A percentile compares a stretch with the other conserved stretches of the same genome.
These are phyloP conservation scores for Paramarasmius palmivorus DNA, from an alignment of 1,284 basidiomycete species.

Conservation along the genomic window DNA sequence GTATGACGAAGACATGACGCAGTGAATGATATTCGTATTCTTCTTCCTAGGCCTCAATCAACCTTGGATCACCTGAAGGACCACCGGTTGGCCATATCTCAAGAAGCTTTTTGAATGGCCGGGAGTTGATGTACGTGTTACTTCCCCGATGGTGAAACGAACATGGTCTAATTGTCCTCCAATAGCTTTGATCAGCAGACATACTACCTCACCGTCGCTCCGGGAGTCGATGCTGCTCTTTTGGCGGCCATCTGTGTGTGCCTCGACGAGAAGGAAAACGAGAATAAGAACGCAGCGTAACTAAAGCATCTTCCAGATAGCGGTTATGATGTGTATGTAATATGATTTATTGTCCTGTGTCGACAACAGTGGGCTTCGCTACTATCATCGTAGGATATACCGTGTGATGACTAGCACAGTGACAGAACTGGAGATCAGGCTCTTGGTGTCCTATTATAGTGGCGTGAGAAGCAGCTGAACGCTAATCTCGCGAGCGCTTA, in stretches of 20 bases:
- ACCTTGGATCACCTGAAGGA: conserved; percentile 7
- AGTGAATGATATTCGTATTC: background rate
- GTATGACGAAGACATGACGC: background rate
- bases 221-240: conserved; percentile 10
- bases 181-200: conserved; percentile 11
- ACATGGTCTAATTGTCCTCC: background rate
- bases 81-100: conserved; percentile 11
- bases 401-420: too few species aligned
- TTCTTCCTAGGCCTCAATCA: conserved; percentile 7
- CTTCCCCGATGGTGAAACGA: too few species aligned
- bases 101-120: conserved; percentile 13
- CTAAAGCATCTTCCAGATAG: too few species aligned
- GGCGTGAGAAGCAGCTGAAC: too few species aligned
- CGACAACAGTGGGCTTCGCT: too few species aligned
- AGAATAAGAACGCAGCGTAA: conserved; percentile 4
- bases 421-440: too few species aligned
- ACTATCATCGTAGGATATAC: too few species aligned
- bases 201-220: conserved; percentile 12
- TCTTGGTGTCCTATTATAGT: too few species aligned
- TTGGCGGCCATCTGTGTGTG: conserved; percentile 15
- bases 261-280: conserved; percentile 17
- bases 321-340: too few species aligned
- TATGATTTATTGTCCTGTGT: too few species aligned
- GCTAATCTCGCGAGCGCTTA: too few species aligned
- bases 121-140: conserved; percentile 9